phyloP scores from a whole-genome alignment of 1,284 basidiomycete species.

The Coriolopsis trogii region DNA sequence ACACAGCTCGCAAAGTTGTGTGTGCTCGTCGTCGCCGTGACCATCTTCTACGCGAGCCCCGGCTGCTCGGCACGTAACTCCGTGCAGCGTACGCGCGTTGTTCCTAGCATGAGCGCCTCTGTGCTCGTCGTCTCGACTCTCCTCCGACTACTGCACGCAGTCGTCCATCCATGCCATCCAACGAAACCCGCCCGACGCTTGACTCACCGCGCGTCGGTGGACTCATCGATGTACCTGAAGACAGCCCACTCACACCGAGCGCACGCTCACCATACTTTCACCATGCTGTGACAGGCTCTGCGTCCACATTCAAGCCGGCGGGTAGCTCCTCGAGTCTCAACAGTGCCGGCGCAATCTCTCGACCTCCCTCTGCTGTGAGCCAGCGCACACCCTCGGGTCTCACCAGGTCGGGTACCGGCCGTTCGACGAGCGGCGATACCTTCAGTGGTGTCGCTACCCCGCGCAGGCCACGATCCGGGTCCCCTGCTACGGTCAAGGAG shows the following conservation, averaged over 20 bases:
- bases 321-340: conserved; percentile 35
- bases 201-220: conserved; percentile 28
- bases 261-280: conserved; percentile 36
- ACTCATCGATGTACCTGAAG: conserved; percentile 48
- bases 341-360: conserved; percentile 19
- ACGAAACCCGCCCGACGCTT: conserved; percentile 8
- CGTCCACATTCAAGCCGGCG: conserved; percentile 34
- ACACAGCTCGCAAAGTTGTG: no score
- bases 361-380: conserved; percentile 18
- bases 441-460: conserved; percentile 17
- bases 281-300: conserved; percentile 32
- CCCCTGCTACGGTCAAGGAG: conserved; percentile 25
- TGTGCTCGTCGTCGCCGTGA: neutral
- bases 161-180: conserved; percentile 14
- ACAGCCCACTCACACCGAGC: conserved; percentile 34
- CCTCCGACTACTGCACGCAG: neutral
- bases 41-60: no score
- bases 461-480: conserved; percentile 21
- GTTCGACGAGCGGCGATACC: conserved; percentile 23
- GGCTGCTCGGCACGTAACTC: neutral
- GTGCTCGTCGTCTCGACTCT: conserved; percentile 8
- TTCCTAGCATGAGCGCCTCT: neutral
- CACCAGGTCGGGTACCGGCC: conserved; percentile 7
- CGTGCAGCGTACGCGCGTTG: neutral
- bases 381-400: conserved; percentile 23